Evolutionary conservation across 1,284 basidiomycete genomes (phyloP).

Genomic region (Sporisorium iseilematis-ciliati): DNA sequence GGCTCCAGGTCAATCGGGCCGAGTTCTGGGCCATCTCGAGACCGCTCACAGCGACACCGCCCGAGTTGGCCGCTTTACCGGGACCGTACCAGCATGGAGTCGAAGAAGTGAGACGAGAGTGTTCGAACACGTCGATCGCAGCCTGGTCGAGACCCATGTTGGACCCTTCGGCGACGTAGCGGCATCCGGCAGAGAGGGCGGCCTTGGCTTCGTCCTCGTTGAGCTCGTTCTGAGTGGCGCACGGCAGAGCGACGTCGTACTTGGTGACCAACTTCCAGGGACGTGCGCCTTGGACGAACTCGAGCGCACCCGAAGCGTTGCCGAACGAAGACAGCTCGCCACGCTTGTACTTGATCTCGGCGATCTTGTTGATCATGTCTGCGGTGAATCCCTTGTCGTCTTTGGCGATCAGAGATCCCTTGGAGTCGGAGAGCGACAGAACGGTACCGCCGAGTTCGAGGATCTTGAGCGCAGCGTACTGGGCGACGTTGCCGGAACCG

Average conservation of each 20-base stretch:
- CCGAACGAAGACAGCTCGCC: conserved; percentile 71
- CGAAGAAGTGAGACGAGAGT: conserved; percentile 73
- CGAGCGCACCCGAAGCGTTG: conserved; percentile 41
- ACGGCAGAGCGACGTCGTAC: conserved; percentile 80
- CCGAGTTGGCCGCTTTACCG: conserved; percentile 63
- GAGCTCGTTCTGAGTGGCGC: conserved; percentile 84
- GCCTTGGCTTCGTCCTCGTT: conserved; percentile 79
- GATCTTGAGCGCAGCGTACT: conserved; percentile 83
- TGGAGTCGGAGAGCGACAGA: conserved; percentile 83
- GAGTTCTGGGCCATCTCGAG: conserved; percentile 81
- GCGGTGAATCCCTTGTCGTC: conserved; percentile 71
- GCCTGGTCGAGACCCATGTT: conserved; percentile 74
- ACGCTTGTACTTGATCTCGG: conserved; percentile 77
- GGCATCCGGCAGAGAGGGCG: conserved; percentile 78
- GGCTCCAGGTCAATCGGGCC: conserved; percentile 77
- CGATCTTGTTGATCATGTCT: conserved; percentile 70
- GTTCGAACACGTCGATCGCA: conserved; percentile 81
- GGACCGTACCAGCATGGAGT: conserved; percentile 56
- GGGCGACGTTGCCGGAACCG: conserved; percentile 78
- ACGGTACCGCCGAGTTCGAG: conserved; percentile 82
- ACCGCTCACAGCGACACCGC: conserved; percentile 75
- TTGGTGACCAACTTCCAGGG: conserved; percentile 81
- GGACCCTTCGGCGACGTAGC: conserved; percentile 82
- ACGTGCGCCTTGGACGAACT: conserved; percentile 72
- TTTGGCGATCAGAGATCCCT: conserved; percentile 77